Evolutionary conservation across 2,329 filamentous ascomycete genomes (phyloP).

Genomic region (Neoscytalidium dimidiatum): DNA sequence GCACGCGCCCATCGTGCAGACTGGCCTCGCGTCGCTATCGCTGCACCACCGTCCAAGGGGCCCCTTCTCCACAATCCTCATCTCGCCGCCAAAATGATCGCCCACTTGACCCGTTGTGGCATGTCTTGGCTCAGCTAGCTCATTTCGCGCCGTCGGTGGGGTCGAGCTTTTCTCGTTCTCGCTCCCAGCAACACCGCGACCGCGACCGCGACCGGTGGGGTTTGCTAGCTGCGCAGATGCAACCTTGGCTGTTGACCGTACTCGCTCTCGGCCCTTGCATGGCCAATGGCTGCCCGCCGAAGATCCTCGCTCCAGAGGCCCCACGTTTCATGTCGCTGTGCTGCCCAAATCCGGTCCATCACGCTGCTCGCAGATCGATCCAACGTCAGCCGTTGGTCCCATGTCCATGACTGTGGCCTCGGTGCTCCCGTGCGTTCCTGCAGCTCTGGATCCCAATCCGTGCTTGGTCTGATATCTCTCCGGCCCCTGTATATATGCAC

Average conservation of each 20-base stretch:
- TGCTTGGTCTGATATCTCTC: not conserved
- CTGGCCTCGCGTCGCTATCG: not conserved
- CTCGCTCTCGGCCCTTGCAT: not conserved
- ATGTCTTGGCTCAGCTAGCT: conserved; percentile 14
- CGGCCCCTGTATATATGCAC: not conserved
- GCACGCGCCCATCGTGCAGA: not conserved
- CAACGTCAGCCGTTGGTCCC: conserved; percentile 18
- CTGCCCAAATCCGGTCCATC: conserved; percentile 1
- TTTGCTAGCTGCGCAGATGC: conserved; percentile 10
- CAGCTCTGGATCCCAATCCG: conserved; percentile 3
- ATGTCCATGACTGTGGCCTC: conserved; percentile 17
- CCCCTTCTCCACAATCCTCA: conserved; percentile 20
- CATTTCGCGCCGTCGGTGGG: not conserved
- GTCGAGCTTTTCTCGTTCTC: not conserved
- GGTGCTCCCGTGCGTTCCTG: conserved; percentile 20
- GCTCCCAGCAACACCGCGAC: not conserved
- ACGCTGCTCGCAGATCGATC: conserved; percentile 19
- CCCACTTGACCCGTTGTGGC: conserved; percentile 9
- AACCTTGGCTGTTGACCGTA: conserved; percentile 17
- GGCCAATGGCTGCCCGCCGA: conserved; percentile 6
- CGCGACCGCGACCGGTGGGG: not conserved
- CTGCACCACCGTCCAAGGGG: not conserved
- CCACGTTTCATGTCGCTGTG: conserved; percentile 6
- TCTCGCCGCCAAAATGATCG: conserved; percentile 12
- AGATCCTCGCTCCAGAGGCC: not conserved